Base-by-base conservation (phyloP, 2,329 filamentous ascomycete genomes). In the Colletotrichum sp. region DNA sequence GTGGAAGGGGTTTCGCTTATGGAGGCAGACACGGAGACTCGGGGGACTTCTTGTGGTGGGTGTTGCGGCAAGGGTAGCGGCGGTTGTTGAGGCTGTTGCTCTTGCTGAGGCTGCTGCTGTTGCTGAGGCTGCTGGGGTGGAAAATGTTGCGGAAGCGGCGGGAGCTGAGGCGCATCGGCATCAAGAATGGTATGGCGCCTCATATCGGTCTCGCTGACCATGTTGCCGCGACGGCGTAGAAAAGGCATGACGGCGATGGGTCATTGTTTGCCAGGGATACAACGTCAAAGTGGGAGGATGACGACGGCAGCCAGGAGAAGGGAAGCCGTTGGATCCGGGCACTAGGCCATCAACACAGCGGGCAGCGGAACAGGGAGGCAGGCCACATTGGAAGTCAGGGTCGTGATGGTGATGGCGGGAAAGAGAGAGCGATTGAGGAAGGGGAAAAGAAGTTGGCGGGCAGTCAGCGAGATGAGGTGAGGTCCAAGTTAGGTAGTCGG, bases 151-250 rank as follows among this genome's bases (percentile, higher is more conserved):
- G 71, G 77, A 76, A 75, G 77, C 75, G 76, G 76, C 78, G 63
- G 80, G 79, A 63, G 79, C 77, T 49, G 81, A 78, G 30, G 82
- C 81, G 79, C 52, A 80, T 85, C 80, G 74, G 79, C 79, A 71
- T 79, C 79, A 77, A 83, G 80, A 76, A 86, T 81, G 69, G 87
- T 88, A 80, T 90, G 89, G 69, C 89, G 89, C 82, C 89, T 89
- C 86, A 90, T 90, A 79, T 92, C 90, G 77, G 86, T 87, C 82
- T 92, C 90, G 87, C 89, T 91, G 85, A 88, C 89, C 87, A 88
- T 86, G 80, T 89, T 90, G 86, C 89, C 90, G 83, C 90, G 90
- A 84, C 90, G 90, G 85, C 90, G 90, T 85, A 92, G 86, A 80
- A 92, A 91, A 81, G 90, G 90, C 90, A 92, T 92, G 81, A 78